Evolutionary conservation across 768 basidiomycete species (phyloP).

Genomic region (Lentinula sp.): DNA sequence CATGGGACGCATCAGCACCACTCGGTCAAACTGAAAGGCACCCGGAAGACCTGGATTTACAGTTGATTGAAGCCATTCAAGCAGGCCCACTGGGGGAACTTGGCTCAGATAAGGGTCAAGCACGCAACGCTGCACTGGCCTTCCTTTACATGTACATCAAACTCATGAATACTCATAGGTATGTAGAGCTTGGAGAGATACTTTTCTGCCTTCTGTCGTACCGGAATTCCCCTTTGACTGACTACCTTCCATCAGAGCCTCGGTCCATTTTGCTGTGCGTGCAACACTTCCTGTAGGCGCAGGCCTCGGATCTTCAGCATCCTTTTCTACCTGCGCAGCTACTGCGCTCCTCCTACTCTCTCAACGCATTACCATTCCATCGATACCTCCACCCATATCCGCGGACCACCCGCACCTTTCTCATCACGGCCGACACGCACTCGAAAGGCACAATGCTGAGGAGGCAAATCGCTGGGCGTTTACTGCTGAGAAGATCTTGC

Average conservation of each 20-base stretch:
- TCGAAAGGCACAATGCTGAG: slow-evolving; percentile 61
- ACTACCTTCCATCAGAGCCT: slow-evolving; percentile 42
- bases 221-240: not conserved
- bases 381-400: slow-evolving; percentile 41
- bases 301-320: slow-evolving; percentile 94
- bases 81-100: slow-evolving; percentile 31
- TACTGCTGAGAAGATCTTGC: slow-evolving; percentile 90
- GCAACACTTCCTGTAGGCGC: slow-evolving; percentile 91
- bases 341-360: slow-evolving; percentile 75
- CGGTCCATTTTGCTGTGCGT: slow-evolving; percentile 76
- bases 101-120: slow-evolving; percentile 29
- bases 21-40: slow-evolving; percentile 45
- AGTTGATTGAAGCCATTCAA: slow-evolving; percentile 68
- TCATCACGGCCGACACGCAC: slow-evolving; percentile 58
- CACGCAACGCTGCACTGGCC: slow-evolving; percentile 45
- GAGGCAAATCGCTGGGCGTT: slow-evolving; percentile 92
- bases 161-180: slow-evolving; percentile 57
- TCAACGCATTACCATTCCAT: slow-evolving; percentile 55
- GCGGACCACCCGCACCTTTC: slow-evolving; percentile 55
- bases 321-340: slow-evolving; percentile 85
- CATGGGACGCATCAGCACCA: slow-evolving; percentile 70
- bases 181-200: slow-evolving; percentile 18
- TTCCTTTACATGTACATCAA: slow-evolving; percentile 95
- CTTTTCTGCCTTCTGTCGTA: not conserved
- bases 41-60: slow-evolving; percentile 64